Base-by-base conservation (phyloP, 306 rosid genomes). In the Coriaria nepalensis region DNA sequence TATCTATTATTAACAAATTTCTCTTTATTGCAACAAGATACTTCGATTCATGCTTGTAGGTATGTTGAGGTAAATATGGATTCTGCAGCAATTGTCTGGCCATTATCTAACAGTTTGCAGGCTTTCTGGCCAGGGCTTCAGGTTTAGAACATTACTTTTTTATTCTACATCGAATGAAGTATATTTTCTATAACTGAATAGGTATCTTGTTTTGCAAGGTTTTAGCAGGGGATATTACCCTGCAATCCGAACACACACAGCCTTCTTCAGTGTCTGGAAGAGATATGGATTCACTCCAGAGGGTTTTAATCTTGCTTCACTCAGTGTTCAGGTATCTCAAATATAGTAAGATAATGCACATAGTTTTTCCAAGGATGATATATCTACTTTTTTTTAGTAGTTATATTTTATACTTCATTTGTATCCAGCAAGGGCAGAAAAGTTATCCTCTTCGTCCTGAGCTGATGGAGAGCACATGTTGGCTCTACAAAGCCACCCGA, bases 91-190 rank as follows among this genome's bases (percentile, higher is more conserved):
- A 69, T 88, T 7, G 97, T 88, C 56, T 88, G 97, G 97, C 95
- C 97, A 43, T 62, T 88, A 55, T 88, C 83, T 68, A 88, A 88
- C 75, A 88, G 97, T 69, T 74, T 88, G 71, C 97, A 88, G 76
- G 97, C 97, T 37, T 88, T 88, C 73, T 88, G 97, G 97, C 97
- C 97, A 5, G 97, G 97, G 57, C 95, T 88, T 71, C 97, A 88
- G 97, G 97, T 88, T 81, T 64, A 45, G 12, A 33, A 32, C 49
- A 41, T 59, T 60, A 47, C 49, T 13, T 12, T 47, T 58, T 68
- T 57, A 52, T 13, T 46, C 39, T 20, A 20, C 29, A 36, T 34
- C 9, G 50, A 29, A 20, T 59, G 46, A 14, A 40, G 37, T 47
- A 52, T 64, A 63, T 35, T 47, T 14, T 62, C 62, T 65, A 42